These are phyloP conservation scores for Picochlorum sp. DNA, from an alignment of 139 green algal genomes.

Conservation along the genomic window DNA sequence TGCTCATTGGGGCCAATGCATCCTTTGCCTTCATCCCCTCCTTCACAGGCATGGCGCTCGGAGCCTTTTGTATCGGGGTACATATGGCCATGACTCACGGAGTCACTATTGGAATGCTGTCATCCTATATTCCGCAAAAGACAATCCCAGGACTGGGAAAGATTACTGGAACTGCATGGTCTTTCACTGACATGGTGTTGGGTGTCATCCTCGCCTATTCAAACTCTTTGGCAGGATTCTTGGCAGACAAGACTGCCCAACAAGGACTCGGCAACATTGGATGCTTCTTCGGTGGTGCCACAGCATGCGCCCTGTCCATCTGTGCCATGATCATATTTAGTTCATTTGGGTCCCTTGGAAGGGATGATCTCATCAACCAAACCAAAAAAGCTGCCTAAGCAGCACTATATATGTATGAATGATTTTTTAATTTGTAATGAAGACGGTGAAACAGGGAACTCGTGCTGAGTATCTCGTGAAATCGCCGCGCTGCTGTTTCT, in stretches of 20 bases:
- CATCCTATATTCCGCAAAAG: slow-evolving; percentile 54
- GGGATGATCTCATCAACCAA: slow-evolving; percentile 27
- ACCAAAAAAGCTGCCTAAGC: neutral
- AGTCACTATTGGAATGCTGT: slow-evolving; percentile 61
- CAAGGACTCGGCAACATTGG: slow-evolving; percentile 54
- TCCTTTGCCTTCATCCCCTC: slow-evolving; percentile 35
- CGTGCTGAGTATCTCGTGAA: too few species aligned
- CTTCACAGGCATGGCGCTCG: slow-evolving; percentile 55
- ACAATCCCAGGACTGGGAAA: slow-evolving; percentile 52
- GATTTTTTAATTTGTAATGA: neutral
- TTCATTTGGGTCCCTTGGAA: slow-evolving; percentile 49
- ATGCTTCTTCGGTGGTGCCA: slow-evolving; percentile 62
- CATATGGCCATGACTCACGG: slow-evolving; percentile 82
- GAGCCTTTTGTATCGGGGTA: slow-evolving; percentile 49
- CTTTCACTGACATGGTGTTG: slow-evolving; percentile 74
- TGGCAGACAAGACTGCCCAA: slow-evolving; percentile 46
- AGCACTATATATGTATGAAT: neutral
- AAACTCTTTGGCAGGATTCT: slow-evolving; percentile 57
- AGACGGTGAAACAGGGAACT: too few species aligned
- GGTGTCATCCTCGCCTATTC: slow-evolving; percentile 57
- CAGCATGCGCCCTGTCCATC: slow-evolving; percentile 36
- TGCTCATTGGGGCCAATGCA: slow-evolving; percentile 54
- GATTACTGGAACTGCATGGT: slow-evolving; percentile 65
- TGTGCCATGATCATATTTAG: slow-evolving; percentile 48
- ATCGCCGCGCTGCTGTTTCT: too few species aligned